phyloP scores from a whole-genome alignment of 306 rosid species.

The Vachellia collinsii region DNA sequence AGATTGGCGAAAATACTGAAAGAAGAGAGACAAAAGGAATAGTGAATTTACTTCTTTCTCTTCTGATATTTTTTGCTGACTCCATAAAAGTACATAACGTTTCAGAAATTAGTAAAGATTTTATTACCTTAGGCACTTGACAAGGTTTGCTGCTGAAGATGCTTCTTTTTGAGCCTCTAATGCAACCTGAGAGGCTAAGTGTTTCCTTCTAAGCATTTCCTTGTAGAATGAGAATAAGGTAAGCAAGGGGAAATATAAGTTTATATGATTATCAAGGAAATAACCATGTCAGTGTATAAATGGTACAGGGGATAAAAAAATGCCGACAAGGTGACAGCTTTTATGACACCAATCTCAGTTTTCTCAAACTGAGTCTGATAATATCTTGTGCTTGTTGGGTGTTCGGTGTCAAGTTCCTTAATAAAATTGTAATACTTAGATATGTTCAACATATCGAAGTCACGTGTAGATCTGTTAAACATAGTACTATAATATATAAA shows the following conservation, averaged over 20 bases:
- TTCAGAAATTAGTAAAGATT: constrained; percentile 2
- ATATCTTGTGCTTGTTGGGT: not conserved
- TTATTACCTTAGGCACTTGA: constrained; percentile 76
- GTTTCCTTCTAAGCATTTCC: constrained; percentile 86
- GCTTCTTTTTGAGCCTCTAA: constrained; percentile 93
- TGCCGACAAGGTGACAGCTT: not conserved
- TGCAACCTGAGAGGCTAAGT: constrained; percentile 72
- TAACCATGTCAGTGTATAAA: not conserved
- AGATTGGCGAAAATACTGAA: constrained; percentile 76
- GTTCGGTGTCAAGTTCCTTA: not conserved
- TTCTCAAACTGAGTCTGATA: not conserved
- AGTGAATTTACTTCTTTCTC: constrained; percentile 38
- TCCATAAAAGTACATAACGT: not conserved
- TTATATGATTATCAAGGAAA: not conserved
- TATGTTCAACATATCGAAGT: not conserved
- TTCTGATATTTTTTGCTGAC: constrained; percentile 17
- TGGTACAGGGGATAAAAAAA: not conserved
- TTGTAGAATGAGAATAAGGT: constrained; percentile 43
- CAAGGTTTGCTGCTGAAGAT: constrained; percentile 65
- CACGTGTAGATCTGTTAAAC: not conserved
- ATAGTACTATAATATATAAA: not conserved
- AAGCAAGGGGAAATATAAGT: constrained; percentile 19
- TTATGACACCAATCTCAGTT: not conserved
- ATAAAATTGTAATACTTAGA: not conserved
- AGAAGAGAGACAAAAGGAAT: not conserved